Evolutionary conservation across 176 grass and related monocot species (phyloP), one percentile per base, ranked within the genome.

Genomic region (Lolium multiflorum): DNA sequence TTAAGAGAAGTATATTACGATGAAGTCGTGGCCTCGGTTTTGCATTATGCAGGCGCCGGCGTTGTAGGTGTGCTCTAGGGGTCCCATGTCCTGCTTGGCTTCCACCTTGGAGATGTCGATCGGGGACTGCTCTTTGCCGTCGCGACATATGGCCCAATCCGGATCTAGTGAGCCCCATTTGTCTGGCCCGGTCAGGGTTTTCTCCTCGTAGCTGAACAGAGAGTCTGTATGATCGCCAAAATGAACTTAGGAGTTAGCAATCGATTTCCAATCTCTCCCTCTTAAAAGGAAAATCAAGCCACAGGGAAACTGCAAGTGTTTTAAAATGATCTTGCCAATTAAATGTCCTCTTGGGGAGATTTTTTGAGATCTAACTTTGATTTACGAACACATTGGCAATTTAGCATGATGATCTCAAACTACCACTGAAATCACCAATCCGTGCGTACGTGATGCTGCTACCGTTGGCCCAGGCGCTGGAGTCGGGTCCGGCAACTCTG

Each of bases 1-100:
- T 62, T 24, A 60, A 60, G 20, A 18, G 9, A 6, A 9, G 57
- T 10, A 35, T 35, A 75, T 80, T 35, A 95, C 93, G 65, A 89
- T 72, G 61, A 93, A 90, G 60, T 95, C 95, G 22, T 92, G 93
- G 21, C 91, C 95, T 4, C 87, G 84, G 81, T 95, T 95, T 35
- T 89, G 56, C 54, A 95, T 0, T 13, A 38, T 78, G 21, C 85
- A 83, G 17, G 58, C 6, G 17, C 17, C 35, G 4, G 87, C 65
- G 14, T 31, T 80, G 65, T 98, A 98, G n/a, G 65, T 77, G 1
- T 72, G 64, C 14, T 51, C 11, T 9, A 98, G 52, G 0, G 48
- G 70, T 3, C 47, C 85, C 28, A 93, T 21, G 35, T 84, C 56
- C 12, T 81, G 61, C 8, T 82, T 22, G 35, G 78, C 85, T 26